Evolutionary conservation across 2,329 filamentous ascomycete genomes (phyloP).

Genomic region (Fusarium sp.): DNA sequence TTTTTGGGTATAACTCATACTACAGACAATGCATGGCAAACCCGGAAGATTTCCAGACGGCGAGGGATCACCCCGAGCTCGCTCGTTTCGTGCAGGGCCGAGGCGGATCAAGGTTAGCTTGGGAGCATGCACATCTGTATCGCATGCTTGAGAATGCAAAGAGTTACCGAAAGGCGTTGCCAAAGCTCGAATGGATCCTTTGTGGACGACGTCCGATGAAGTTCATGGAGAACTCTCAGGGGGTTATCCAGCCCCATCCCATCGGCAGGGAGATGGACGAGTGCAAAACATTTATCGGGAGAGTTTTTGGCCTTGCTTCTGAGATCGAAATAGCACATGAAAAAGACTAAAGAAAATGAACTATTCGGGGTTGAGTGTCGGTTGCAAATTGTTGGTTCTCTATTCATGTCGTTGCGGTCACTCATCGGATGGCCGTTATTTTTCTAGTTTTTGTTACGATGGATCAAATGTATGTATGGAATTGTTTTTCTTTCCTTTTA

Average conservation of each 20-base stretch:
- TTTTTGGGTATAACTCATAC: not conserved
- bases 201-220: constrained; percentile 17
- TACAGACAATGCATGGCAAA: not conserved
- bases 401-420: too few species aligned
- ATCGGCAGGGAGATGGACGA: fast-evolving
- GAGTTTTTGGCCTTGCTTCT: not conserved
- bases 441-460: not conserved
- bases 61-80: not conserved
- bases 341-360: not conserved
- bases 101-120: not conserved
- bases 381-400: too few species aligned
- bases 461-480: not conserved
- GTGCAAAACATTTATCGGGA: not conserved
- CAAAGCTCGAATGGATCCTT: constrained; percentile 25
- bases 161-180: constrained; percentile 7
- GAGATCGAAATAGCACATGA: not conserved
- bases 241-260: not conserved
- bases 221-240: not conserved
- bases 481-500: not conserved
- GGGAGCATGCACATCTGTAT: constrained; percentile 25
- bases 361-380: not conserved
- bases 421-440: not conserved
- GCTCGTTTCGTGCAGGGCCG: fast-evolving
- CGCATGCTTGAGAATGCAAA: constrained; percentile 28
- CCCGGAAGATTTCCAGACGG: not conserved